These are phyloP conservation scores for Haberlea rhodopensis DNA, from an alignment of 257 asterid species.

Conservation along the genomic window DNA sequence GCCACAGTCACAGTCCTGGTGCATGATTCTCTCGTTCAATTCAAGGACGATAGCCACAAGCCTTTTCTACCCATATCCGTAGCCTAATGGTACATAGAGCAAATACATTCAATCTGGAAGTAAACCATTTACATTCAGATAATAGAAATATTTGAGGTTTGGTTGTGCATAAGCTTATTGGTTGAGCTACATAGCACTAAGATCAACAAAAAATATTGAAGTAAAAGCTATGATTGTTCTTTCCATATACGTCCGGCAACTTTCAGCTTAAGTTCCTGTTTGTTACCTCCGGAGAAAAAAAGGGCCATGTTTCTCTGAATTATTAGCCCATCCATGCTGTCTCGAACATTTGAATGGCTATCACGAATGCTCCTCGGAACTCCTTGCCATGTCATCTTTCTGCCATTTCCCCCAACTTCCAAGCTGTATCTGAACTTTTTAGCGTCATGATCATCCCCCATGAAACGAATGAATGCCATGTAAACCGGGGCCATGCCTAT, in stretches of 20 bases:
- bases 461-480: conserved; percentile 64
- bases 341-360: conserved; percentile 46
- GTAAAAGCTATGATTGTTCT: conserved; percentile 33
- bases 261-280: conserved; percentile 51
- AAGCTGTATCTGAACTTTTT: conserved; percentile 47
- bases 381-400: conserved; percentile 60
- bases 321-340: conserved; percentile 57
- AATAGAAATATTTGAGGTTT: not conserved
- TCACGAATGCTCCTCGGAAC: conserved; percentile 59
- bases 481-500: conserved; percentile 52
- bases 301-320: conserved; percentile 54
- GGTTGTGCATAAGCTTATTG: not conserved
- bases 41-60: not conserved
- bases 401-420: conserved; percentile 45
- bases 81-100: not conserved
- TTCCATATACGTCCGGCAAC: conserved; percentile 55
- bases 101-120: not conserved
- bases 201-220: not conserved
- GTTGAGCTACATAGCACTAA: not conserved
- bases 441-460: conserved; percentile 57
- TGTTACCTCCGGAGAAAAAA: conserved; percentile 48
- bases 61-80: not conserved
- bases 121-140: not conserved
- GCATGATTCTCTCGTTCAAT: not conserved
- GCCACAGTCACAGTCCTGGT: too few species aligned